These are phyloP conservation scores for Coemansia sp. DNA, from an alignment of 192 early-diverging fungal species.

Conservation along the genomic window DNA sequence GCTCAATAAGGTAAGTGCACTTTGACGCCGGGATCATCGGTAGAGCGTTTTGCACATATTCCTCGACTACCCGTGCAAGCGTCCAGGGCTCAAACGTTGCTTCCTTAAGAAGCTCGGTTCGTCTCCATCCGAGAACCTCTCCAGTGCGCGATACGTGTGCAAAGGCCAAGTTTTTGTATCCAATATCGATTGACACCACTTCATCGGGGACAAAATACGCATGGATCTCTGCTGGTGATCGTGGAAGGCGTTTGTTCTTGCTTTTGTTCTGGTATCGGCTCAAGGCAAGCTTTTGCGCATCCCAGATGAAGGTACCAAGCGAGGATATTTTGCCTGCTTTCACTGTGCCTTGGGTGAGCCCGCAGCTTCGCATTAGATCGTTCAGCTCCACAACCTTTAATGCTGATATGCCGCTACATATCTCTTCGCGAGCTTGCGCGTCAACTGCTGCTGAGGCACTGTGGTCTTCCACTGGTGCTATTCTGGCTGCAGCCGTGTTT, in stretches of 20 bases:
- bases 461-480: neutral
- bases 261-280: conserved; percentile 13
- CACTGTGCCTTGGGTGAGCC: conserved; percentile 35
- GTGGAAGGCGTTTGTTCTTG: conserved; percentile 4
- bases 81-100: conserved; percentile 52
- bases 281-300: conserved; percentile 32
- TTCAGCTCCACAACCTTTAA: conserved; percentile 38
- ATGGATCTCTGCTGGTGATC: conserved; percentile 10
- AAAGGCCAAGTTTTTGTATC: conserved; percentile 53
- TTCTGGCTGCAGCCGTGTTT: neutral
- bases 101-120: conserved; percentile 44
- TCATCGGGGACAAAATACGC: conserved; percentile 29
- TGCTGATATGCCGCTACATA: conserved; percentile 11
- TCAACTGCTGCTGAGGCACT: neutral
- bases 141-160: conserved; percentile 34
- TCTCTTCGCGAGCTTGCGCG: conserved; percentile 5
- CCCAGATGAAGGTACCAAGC: conserved; percentile 33
- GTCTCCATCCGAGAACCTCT: conserved; percentile 41
- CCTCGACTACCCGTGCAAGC: conserved; percentile 32
- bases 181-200: conserved; percentile 57
- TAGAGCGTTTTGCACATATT: conserved; percentile 33
- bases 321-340: conserved; percentile 34
- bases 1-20: conserved; percentile 53
- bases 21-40: conserved; percentile 22
- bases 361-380: conserved; percentile 37